phyloP scores from a whole-genome alignment of 768 basidiomycete species.

The Tylopilus balloui region DNA sequence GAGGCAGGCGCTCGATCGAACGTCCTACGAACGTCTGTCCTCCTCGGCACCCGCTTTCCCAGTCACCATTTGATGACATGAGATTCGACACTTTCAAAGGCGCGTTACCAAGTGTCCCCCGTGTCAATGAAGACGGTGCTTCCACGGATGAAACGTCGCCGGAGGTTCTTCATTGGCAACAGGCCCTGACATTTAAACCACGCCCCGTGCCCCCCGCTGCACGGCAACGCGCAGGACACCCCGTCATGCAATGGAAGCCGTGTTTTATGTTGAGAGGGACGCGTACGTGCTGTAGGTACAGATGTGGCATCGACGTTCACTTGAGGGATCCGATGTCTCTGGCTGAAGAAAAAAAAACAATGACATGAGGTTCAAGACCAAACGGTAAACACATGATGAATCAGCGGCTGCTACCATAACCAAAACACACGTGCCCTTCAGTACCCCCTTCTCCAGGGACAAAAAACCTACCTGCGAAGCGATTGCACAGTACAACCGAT shows the following conservation, averaged over 20 bases:
- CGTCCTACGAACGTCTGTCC: not conserved
- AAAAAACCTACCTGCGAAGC: slow-evolving; percentile 7
- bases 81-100: slow-evolving; percentile 6
- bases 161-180: slow-evolving; percentile 2
- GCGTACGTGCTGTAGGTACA: not conserved
- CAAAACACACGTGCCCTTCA: not conserved
- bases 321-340: not conserved
- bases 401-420: not conserved
- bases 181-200: slow-evolving; percentile 22
- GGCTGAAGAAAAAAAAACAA: not conserved
- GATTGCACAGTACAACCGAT: not conserved
- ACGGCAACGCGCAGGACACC: fast-evolving
- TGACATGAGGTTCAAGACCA: not conserved
- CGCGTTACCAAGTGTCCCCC: not conserved
- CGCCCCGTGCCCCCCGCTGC: not conserved
- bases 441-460: too few species aligned
- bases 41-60: not conserved
- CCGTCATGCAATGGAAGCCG: not conserved
- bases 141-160: not conserved
- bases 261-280: not conserved
- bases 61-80: not conserved
- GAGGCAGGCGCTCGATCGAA: not conserved
- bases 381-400: not conserved
- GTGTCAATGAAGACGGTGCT: slow-evolving; percentile 9
- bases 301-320: not conserved